Evolutionary conservation across 257 asterid genomes (phyloP).

Genomic region (Jacaranda mimosifolia): DNA sequence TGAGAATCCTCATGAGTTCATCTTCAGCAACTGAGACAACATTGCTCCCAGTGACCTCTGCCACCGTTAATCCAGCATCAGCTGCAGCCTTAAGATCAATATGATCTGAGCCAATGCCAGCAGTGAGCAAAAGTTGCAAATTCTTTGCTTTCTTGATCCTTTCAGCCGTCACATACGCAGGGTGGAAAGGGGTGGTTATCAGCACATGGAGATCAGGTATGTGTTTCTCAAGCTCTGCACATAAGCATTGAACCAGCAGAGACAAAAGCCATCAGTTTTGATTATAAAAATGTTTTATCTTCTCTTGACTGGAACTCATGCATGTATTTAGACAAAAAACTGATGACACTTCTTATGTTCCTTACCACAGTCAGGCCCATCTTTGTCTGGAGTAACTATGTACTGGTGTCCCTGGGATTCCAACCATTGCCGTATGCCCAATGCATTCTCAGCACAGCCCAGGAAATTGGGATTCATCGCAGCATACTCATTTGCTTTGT

Average conservation of each 20-base stretch:
- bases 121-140: constrained; percentile 86
- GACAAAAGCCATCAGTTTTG: not conserved
- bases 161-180: constrained; percentile 96
- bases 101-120: constrained; percentile 98
- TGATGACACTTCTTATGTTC: not conserved
- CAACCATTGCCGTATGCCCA: constrained; percentile 95
- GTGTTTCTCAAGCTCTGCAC: constrained; percentile 95
- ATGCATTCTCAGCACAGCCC: constrained; percentile 86
- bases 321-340: not conserved
- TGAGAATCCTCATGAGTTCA: constrained; percentile 95
- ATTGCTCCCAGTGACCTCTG: constrained; percentile 98
- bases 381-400: constrained; percentile 92
- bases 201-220: constrained; percentile 91
- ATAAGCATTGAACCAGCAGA: constrained; percentile 24
- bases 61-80: constrained; percentile 93
- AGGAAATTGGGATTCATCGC: constrained; percentile 86
- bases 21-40: constrained; percentile 96
- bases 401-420: constrained; percentile 91
- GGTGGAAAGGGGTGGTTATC: constrained; percentile 97
- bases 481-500: constrained; percentile 90
- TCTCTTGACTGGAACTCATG: not conserved
- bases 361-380: constrained; percentile 87
- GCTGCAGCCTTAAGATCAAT: constrained; percentile 97
- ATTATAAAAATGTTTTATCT: too few relatives aligned
- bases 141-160: constrained; percentile 94